These are phyloP conservation scores for Cadophora sp. DNA, from an alignment of 2,329 filamentous ascomycete species.

Conservation along the genomic window DNA sequence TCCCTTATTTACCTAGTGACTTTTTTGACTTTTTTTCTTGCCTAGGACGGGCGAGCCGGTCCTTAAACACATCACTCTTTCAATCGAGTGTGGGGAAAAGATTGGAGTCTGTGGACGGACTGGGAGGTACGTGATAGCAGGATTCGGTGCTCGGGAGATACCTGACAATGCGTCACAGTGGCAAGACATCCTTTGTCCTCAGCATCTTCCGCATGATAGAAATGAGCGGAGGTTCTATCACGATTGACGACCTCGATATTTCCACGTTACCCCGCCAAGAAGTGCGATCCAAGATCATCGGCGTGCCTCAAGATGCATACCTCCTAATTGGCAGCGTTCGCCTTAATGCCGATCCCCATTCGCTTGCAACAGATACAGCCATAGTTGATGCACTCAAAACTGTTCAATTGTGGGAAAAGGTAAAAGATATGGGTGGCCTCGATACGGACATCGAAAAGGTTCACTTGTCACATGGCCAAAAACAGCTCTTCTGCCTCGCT, in stretches of 20 bases:
- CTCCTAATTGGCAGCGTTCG: slow-evolving; percentile 55
- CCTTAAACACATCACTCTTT: slow-evolving; percentile 47
- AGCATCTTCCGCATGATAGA: slow-evolving; percentile 58
- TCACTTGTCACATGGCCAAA: slow-evolving; percentile 68
- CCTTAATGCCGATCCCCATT: slow-evolving; percentile 54
- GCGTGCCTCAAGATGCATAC: slow-evolving; percentile 56
- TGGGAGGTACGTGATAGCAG: background rate
- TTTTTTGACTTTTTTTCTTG: background rate
- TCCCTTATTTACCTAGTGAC: background rate
- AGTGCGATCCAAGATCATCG: slow-evolving; percentile 52
- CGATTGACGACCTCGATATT: slow-evolving; percentile 56
- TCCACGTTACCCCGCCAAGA: slow-evolving; percentile 46
- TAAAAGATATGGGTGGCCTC: slow-evolving; percentile 33
- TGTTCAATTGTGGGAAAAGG: slow-evolving; percentile 45
- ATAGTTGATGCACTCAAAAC: slow-evolving; percentile 53
- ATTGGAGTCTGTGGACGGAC: slow-evolving; percentile 54
- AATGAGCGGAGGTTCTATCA: slow-evolving; percentile 50
- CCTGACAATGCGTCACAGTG: slow-evolving; percentile 41
- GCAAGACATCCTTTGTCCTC: slow-evolving; percentile 53
- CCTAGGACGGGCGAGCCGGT: slow-evolving; percentile 4
- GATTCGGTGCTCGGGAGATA: background rate
- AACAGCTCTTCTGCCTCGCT: slow-evolving; percentile 53
- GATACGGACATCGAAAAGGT: slow-evolving; percentile 48
- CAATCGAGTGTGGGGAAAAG: slow-evolving; percentile 59
- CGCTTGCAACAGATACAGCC: slow-evolving; percentile 46